phyloP scores from a whole-genome alignment of 306 rosid genomes.

The Corylus avellana region DNA sequence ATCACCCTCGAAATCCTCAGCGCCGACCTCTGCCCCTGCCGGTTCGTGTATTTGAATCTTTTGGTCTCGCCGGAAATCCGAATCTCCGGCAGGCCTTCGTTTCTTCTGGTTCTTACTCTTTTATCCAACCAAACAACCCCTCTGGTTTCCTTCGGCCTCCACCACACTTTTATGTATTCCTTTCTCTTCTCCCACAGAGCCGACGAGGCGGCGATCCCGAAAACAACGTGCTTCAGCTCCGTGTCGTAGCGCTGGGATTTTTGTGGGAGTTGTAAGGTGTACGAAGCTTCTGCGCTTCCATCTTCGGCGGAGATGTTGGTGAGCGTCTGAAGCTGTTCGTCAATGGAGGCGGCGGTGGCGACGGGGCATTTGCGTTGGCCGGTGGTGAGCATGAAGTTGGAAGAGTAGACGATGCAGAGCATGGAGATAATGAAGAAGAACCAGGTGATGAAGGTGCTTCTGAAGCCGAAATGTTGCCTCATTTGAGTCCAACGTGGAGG shows the following conservation, averaged over 20 bases:
- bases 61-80: constrained; percentile 63
- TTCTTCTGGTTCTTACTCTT: constrained; percentile 26
- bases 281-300: not conserved
- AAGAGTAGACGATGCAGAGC: constrained; percentile 58
- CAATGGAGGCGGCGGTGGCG: constrained; percentile 24
- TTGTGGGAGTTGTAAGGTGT: constrained; percentile 8
- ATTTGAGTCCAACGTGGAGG: constrained; percentile 22
- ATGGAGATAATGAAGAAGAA: constrained; percentile 41
- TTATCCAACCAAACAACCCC: constrained; percentile 86
- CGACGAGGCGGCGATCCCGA: constrained; percentile 87
- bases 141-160: constrained; percentile 78
- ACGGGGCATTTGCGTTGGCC: constrained; percentile 43
- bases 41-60: constrained; percentile 56
- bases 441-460: constrained; percentile 53
- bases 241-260: constrained; percentile 41
- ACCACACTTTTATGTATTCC: constrained; percentile 83
- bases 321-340: constrained; percentile 33
- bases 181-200: constrained; percentile 65
- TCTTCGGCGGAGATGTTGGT: constrained; percentile 28
- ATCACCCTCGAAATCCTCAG: constrained; percentile 82
- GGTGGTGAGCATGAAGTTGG: constrained; percentile 49
- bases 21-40: constrained; percentile 80
- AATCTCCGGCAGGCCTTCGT: constrained; percentile 68
- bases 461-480: constrained; percentile 32
- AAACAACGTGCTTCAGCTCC: constrained; percentile 64